Evolutionary conservation across 768 basidiomycete species (phyloP).

Genomic region (Rhizopogon vinicolor): DNA sequence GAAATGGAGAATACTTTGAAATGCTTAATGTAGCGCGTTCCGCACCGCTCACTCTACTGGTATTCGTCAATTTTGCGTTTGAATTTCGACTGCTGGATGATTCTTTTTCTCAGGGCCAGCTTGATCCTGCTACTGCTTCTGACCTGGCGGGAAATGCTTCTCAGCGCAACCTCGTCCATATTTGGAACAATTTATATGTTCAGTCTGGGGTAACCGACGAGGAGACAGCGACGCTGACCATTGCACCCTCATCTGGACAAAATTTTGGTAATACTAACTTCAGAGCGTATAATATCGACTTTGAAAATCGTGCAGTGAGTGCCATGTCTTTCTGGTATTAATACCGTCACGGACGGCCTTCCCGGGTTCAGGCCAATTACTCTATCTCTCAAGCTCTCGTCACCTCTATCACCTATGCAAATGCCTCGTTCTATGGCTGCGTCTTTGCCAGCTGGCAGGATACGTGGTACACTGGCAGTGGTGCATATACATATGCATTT

Average conservation of each 20-base stretch:
- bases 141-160: slow-evolving; percentile 38
- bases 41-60: slow-evolving; percentile 25
- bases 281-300: slow-evolving; percentile 60
- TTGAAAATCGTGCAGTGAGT: slow-evolving; percentile 56
- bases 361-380: slow-evolving; percentile 38
- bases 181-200: slow-evolving; percentile 47
- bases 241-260: slow-evolving; percentile 42
- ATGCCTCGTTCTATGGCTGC: slow-evolving; percentile 62
- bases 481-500: slow-evolving; percentile 52
- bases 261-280: slow-evolving; percentile 55
- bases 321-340: background rate
- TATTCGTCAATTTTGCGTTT: slow-evolving; percentile 4
- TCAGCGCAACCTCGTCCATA: slow-evolving; percentile 42
- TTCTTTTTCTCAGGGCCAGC: slow-evolving; percentile 35
- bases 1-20: slow-evolving; percentile 27
- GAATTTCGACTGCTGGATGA: background rate
- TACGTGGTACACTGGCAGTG: slow-evolving; percentile 61
- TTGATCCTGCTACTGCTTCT: slow-evolving; percentile 27
- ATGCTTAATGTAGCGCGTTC: slow-evolving; percentile 27
- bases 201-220: slow-evolving; percentile 50
- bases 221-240: slow-evolving; percentile 50
- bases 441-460: slow-evolving; percentile 60
- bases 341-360: background rate
- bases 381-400: slow-evolving; percentile 59
- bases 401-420: slow-evolving; percentile 60